A percentile compares a stretch with the other conserved stretches of the same genome.
phyloP scores from a whole-genome alignment of 805 yeast genomes.

The Metschnikowia borealis region DNA sequence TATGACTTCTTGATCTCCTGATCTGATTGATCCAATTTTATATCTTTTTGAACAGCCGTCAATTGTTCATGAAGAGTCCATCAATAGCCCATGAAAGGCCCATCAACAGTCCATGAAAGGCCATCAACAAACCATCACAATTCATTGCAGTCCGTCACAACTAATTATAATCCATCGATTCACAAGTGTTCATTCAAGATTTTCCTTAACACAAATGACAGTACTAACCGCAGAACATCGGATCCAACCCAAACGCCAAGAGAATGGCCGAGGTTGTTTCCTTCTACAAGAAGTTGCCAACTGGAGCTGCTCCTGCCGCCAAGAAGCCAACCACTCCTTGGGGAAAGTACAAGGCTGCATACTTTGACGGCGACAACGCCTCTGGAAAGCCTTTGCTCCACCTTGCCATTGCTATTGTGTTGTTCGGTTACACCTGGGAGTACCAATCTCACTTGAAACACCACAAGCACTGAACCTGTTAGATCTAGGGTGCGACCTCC shows the following conservation, averaged over 20 bases:
- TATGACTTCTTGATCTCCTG: no score
- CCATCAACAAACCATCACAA: no score
- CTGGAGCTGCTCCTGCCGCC: constrained; percentile 79
- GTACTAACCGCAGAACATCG: constrained; percentile 64
- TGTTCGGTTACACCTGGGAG: constrained; percentile 86
- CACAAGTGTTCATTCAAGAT: background rate
- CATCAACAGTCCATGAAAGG: no score
- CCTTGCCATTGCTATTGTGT: constrained; percentile 61
- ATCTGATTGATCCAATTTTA: no score
- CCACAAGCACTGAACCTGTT: constrained; percentile 18
- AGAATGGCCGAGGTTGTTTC: constrained; percentile 93
- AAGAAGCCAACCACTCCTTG: constrained; percentile 62
- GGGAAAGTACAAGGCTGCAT: constrained; percentile 80
- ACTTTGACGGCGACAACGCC: constrained; percentile 79
- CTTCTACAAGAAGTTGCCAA: constrained; percentile 94
- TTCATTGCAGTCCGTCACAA: no score
- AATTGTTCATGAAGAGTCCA: no score
- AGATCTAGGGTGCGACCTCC: background rate
- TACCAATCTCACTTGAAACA: constrained; percentile 80
- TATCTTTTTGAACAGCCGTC: no score
- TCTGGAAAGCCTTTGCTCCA: constrained; percentile 81
- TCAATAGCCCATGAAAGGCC: no score
- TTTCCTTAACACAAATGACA: background rate
- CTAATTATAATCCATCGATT: no score
- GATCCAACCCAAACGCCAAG: constrained; percentile 94